phyloP scores from a whole-genome alignment of 352 stramenopile genomes.

The Pythium guiyangense region DNA sequence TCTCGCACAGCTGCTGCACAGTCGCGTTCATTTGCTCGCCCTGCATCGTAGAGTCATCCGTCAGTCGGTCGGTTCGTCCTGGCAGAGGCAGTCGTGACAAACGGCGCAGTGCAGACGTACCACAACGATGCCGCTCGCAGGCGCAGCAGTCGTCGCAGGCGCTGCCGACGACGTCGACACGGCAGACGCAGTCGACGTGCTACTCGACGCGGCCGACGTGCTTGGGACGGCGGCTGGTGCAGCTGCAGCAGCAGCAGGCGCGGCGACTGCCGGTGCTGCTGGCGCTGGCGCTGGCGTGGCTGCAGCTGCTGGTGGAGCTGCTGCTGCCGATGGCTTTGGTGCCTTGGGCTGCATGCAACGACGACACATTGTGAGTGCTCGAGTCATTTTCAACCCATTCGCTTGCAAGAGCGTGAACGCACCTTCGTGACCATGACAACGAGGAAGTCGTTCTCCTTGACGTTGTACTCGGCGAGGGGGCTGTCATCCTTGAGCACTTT shows the following conservation, averaged over 20 bases:
- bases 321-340: constrained; percentile 30
- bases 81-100: not conserved
- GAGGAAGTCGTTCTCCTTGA: constrained; percentile 88
- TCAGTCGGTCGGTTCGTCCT: not conserved
- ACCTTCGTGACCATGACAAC: constrained; percentile 88
- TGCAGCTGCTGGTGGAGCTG: constrained; percentile 16
- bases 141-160: constrained; percentile 23
- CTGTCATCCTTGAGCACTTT: constrained; percentile 89
- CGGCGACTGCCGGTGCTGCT: constrained; percentile 19
- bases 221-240: constrained; percentile 32
- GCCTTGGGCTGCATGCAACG: constrained; percentile 43
- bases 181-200: constrained; percentile 43
- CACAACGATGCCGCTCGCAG: constrained; percentile 16
- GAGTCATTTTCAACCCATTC: not conserved
- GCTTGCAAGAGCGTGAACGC: not conserved
- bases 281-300: constrained; percentile 21
- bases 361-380: not conserved
- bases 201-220: constrained; percentile 71
- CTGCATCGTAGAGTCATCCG: constrained; percentile 7
- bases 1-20: constrained; percentile 77
- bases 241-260: constrained; percentile 15
- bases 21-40: constrained; percentile 45
- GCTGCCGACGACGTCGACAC: constrained; percentile 66
- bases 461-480: constrained; percentile 70
- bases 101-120: constrained; percentile 9